Base-by-base conservation (phyloP, 768 basidiomycete genomes). In the Sarcomyxa edulis region DNA sequence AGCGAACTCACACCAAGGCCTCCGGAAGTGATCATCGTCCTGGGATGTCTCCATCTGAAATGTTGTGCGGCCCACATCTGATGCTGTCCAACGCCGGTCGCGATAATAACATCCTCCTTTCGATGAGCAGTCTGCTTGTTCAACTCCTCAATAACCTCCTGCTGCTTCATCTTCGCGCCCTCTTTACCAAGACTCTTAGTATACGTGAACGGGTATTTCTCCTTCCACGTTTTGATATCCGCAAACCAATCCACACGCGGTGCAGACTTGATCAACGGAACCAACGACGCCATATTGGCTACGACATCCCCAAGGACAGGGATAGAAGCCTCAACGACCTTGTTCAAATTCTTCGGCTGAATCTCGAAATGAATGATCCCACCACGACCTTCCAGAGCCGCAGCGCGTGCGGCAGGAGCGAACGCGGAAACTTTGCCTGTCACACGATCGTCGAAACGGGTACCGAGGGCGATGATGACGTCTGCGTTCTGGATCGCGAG, bases 291-390 rank as follows among this genome's bases (percentile, higher is more conserved):
- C 50, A 99, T 62, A 57, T 88, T 93, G 37, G 82, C 68, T 20
- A 86, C 75, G 40, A 98, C 95, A 56, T 99, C 96, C 24, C 96
- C 96, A 21, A 96, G 73, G 54, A 99, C 73, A 34, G 96, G 91
- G 42, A 97, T 87, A 32, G 86, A 81, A 15, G 96, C 95, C 37
- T 99, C 81, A 37, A 98, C 79, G 44, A 99, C 93, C 64, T 99
- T 99, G 77, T 99, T 99, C 62, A 99, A 75, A 63, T 99, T 99
- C 74, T 99, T 98, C 32, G 96, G 91, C 68, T 81, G 80, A 48
- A 98, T 94, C 69, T 99, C 96, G 54, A 99, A 98, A 68, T 99
- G 96, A 55, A 99, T 96, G 67, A 99, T 94, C 23, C 96, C 96
- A 8, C 96, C 96, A 1, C 80, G 77, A 31, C 94, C 90, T 49